Evolutionary conservation across 495 filamentous ascomycete species (phyloP).

Genomic region (Glonium stellatum): DNA sequence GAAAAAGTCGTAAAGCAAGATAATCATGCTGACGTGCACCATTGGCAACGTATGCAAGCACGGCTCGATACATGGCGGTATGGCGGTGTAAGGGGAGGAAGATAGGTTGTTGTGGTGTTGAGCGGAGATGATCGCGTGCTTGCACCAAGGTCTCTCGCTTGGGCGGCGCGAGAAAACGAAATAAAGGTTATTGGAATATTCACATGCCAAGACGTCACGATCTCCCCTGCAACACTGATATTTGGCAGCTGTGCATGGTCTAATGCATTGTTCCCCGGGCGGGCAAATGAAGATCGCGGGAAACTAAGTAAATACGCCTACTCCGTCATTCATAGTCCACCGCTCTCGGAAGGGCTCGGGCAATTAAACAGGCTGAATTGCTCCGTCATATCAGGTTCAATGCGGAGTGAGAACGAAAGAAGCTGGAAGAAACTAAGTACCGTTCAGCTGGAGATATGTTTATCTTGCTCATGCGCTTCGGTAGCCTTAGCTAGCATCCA

Average conservation of each 20-base stretch:
- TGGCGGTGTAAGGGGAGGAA: background rate
- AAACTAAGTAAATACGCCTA: background rate
- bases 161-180: background rate
- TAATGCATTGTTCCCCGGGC: background rate
- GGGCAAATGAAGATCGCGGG: background rate
- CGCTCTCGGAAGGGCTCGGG: background rate
- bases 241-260: background rate
- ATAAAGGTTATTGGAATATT: slow-evolving; percentile 1
- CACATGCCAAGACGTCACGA: slow-evolving; percentile 4
- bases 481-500: no score
- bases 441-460: no score
- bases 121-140: slow-evolving; percentile 4
- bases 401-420: background rate
- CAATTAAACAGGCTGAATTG: background rate
- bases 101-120: slow-evolving; percentile 4
- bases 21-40: slow-evolving; percentile 23
- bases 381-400: background rate
- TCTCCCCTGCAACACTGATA: background rate
- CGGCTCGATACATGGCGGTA: background rate
- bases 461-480: no score
- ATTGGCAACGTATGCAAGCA: background rate
- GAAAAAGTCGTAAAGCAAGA: slow-evolving; percentile 18
- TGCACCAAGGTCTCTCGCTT: background rate
- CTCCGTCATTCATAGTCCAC: background rate
- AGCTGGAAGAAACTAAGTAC: background rate